Percentiles rank a stretch among this genome's conserved stretches.
These are phyloP conservation scores for Nymphaea thermarum DNA, from an alignment of 164 flowering plant species.

Conservation along the genomic window DNA sequence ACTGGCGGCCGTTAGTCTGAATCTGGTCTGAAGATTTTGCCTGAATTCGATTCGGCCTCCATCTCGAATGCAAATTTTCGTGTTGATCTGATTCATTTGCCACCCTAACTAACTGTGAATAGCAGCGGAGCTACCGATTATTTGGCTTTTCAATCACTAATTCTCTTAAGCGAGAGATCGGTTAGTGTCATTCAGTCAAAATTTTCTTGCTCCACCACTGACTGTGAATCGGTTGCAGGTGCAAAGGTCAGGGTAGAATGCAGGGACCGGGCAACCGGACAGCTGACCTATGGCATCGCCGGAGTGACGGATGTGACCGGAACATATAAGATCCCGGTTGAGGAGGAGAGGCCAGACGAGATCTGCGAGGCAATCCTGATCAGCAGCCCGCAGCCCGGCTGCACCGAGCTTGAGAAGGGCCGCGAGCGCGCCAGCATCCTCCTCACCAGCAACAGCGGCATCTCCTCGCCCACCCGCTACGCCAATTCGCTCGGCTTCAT, in stretches of 20 bases:
- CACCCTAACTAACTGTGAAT: too few species aligned
- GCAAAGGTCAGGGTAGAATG: slow-evolving; percentile 57
- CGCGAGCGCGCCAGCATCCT: slow-evolving; percentile 56
- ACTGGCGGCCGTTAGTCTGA: too few species aligned
- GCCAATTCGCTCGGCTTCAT: slow-evolving; percentile 54
- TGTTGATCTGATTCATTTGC: too few species aligned
- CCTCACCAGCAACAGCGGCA: slow-evolving; percentile 55
- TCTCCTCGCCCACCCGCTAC: slow-evolving; percentile 30
- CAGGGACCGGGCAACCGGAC: slow-evolving; percentile 25
- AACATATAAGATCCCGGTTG: slow-evolving; percentile 29
- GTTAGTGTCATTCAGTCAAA: too few species aligned
- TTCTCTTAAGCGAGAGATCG: too few species aligned
- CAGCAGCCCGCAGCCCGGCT: slow-evolving; percentile 38
- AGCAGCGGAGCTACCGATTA: too few species aligned
- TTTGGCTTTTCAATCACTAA: too few species aligned
- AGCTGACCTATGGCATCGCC: slow-evolving; percentile 22
- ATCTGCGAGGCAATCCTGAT: slow-evolving; percentile 42
- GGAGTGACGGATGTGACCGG: slow-evolving; percentile 39
- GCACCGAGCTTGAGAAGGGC: slow-evolving; percentile 25
- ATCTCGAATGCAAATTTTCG: too few species aligned
- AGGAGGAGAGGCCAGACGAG: slow-evolving; percentile 34
- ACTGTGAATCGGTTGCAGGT: slow-evolving; percentile 15
- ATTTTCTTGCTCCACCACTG: too few species aligned
- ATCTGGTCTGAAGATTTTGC: too few species aligned
- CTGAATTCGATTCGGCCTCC: too few species aligned